Base-by-base conservation (phyloP, 768 basidiomycete genomes). In the Mycena galericulata region DNA sequence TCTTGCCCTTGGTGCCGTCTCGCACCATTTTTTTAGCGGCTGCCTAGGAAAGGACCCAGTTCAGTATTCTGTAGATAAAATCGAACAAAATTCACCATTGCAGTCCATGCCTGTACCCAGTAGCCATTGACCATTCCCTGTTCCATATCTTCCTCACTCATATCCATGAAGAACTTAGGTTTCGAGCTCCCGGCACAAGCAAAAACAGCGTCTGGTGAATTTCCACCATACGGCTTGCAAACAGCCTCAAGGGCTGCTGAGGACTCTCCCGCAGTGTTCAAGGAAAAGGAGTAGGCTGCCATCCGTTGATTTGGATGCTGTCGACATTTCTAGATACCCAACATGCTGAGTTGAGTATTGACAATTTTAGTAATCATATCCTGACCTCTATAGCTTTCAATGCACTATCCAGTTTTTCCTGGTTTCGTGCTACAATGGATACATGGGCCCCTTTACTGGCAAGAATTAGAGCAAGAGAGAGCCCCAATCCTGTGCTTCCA, bases 401-500 rank as follows among this genome's bases (percentile, higher is more conserved):
- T 0, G 94, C 92, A 18, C 79, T 81, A 59, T 88, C 84, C 14
- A 96, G 79, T 65, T 87, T 89, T 49, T 81, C 82, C 73, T 91
- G 84, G 57, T 91, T 89, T 15, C 95, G 85, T 9, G 95, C 95
- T 12, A 97, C 91, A 66, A 97, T 94, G 9, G 93, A 94, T 4
- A 97, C 90, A 69, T 94, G 85, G 0, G 95, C 94, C 0, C 96
- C 96, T 65, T 83, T 83, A 67, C 82, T 80, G 17, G 87, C 86
- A 2, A 97, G 84, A 18, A 91, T 80, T 30, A 86, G 83, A 1
- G 95, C 92, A 10, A 97, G 81, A 0, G 89, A 86, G 2, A 95
- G 85, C 1, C 96, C 96, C 0, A 96, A 87, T 1, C 96, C 96
- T 17, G 89, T 84, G 45, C 90, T 92, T 4, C 93, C 95, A 3